Percentiles rank a stretch among this genome's conserved stretches.
These are phyloP conservation scores for Phytopythium chamaehyphon DNA, from an alignment of 352 stramenopile genomes.

Conservation along the genomic window DNA sequence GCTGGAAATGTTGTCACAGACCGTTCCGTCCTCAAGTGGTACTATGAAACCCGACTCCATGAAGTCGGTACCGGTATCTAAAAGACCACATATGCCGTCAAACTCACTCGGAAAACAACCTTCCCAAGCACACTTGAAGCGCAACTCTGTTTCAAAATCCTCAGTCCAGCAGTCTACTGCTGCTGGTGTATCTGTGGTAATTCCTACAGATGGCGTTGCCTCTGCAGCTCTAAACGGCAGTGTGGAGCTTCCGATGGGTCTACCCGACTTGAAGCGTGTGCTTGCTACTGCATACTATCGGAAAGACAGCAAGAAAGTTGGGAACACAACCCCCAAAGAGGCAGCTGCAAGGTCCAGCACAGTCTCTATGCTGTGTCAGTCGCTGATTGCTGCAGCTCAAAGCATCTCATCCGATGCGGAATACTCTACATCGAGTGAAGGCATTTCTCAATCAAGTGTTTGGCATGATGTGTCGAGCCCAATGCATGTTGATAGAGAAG, in stretches of 20 bases:
- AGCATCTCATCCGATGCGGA: conserved; percentile 26
- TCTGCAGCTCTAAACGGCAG: too few species aligned
- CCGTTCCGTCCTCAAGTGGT: conserved; percentile 25
- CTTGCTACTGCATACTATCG: neutral
- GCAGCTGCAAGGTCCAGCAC: neutral
- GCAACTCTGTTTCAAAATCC: too few species aligned
- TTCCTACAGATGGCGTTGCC: too few species aligned
- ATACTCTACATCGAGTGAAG: neutral
- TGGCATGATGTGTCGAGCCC: neutral
- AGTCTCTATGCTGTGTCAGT: conserved; percentile 48
- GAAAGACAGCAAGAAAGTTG: conserved; percentile 13
- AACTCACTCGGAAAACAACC: too few species aligned
- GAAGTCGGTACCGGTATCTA: too few species aligned
- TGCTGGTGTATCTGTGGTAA: too few species aligned
- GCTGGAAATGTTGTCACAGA: conserved; percentile 58
- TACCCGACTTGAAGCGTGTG: too few species aligned
- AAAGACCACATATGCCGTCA: too few species aligned
- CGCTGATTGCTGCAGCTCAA: conserved; percentile 50
- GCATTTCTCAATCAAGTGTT: neutral
- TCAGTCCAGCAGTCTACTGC: too few species aligned
- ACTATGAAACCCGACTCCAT: neutral
- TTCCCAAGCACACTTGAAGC: too few species aligned
- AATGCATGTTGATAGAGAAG: too few species aligned
- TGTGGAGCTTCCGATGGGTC: too few species aligned
- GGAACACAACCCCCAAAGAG: neutral